A percentile compares a stretch with the other conserved stretches of the same genome.
These are phyloP conservation scores for Botryococcus braunii DNA, from an alignment of 163 green algal genomes.

Conservation along the genomic window DNA sequence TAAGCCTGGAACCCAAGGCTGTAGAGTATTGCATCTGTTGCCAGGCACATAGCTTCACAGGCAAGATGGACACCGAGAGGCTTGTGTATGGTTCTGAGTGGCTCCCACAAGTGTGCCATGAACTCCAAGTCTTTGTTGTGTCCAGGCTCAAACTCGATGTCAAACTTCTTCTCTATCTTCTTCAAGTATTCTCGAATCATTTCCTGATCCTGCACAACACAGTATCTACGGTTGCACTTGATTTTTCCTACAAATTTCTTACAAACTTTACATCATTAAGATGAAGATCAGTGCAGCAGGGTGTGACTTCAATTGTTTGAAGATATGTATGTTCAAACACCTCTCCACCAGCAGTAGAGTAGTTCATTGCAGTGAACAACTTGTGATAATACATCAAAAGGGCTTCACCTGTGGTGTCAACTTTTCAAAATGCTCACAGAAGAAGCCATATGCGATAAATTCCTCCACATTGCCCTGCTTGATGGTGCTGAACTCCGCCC, in stretches of 20 bases:
- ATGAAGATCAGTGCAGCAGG: neutral
- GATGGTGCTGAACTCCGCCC: constrained; percentile 2
- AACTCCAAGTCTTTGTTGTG: constrained; percentile 22
- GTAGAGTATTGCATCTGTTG: neutral
- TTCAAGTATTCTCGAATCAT: neutral
- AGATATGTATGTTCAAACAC: no score
- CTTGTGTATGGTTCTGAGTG: constrained; percentile 34
- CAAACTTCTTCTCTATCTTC: constrained; percentile 13
- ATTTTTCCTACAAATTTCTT: neutral
- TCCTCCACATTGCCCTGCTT: constrained; percentile 40
- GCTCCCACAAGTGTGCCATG: constrained; percentile 42
- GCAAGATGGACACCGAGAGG: constrained; percentile 12
- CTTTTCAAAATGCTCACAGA: neutral
- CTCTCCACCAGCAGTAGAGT: no score
- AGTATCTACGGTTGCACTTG: neutral
- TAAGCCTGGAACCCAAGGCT: neutral
- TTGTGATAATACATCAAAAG: neutral
- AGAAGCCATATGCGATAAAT: constrained; percentile 41
- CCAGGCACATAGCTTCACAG: neutral
- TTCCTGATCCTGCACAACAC: neutral
- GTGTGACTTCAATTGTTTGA: neutral
- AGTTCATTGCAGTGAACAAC: no score
- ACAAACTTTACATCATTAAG: neutral
- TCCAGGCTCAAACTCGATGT: constrained; percentile 16
- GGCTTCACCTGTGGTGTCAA: neutral